Evolutionary conservation across 2,329 filamentous ascomycete species (phyloP), one percentile per base, ranked within the genome.

Genomic region (Ophiostoma tasmaniense): DNA sequence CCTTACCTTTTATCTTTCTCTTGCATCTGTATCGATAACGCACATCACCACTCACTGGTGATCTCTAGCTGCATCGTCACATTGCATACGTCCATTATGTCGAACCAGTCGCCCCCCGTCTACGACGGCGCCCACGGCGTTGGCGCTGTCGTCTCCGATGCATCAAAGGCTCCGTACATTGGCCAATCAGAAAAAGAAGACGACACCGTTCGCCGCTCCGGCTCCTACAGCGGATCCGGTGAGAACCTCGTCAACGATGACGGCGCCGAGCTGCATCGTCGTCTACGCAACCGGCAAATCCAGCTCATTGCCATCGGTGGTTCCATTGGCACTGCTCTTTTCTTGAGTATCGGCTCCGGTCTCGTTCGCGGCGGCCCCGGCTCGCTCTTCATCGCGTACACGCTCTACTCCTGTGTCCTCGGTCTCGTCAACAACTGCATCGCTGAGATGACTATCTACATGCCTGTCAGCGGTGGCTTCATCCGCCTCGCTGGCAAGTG

Each of bases 401-500:
- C 80, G 42, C 71, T 87, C 61, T 88, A 89, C 75, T 80, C 80
- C 50, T 75, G 79, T 73, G 74, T 89, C 68, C 80, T 89, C 70
- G 87, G 80, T 30, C 78, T 87, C 64, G 84, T 89, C 75, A 89
- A 89, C 81, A 89, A 89, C 74, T 83, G 82, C 71, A 80, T 89
- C 70, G 87, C 87, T 10, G 87, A 90, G 76, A 89, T 90, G 87
- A 83, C 80, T 37, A 81, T 82, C 50, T 84, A 84, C 71, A 86
- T 87, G 81, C 87, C 88, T 30, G 82, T 90, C 64, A 83, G 81
- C 59, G 87, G 87, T 71, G 85, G 85, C 1, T 89, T 89, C 75
- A 84, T 90, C 72, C 85, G 87, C 70, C 81, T 89, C 74, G 86
- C 86, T 4, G 86, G 87, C 35, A 80, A 86, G 73, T 90, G 86